phyloP scores from a whole-genome alignment of 2,329 filamentous ascomycete species.

The Ophiosphaerella herpotricha region DNA sequence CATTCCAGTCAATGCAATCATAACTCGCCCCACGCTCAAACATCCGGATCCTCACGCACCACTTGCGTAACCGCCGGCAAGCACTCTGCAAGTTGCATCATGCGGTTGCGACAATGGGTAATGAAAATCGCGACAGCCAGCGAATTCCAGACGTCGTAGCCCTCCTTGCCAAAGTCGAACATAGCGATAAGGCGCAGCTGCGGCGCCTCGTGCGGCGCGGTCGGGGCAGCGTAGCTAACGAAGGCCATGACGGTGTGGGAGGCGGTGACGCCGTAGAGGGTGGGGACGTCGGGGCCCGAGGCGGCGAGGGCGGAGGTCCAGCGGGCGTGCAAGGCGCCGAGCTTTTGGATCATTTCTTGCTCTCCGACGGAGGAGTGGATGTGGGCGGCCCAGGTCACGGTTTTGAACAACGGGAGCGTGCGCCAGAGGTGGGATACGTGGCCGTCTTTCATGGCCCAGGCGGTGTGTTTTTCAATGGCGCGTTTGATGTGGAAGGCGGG shows the following conservation, averaged over 20 bases:
- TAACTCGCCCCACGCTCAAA: conserved; percentile 13
- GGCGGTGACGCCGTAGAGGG: conserved; percentile 60
- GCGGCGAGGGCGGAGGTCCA: conserved; percentile 48
- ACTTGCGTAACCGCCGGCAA: conserved; percentile 20
- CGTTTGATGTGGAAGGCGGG: conserved; percentile 47
- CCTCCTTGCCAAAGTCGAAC: conserved; percentile 58
- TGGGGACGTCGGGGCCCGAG: conserved; percentile 45
- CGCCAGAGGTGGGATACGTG: conserved; percentile 44
- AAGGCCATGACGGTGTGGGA: conserved; percentile 58
- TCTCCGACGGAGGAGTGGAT: conserved; percentile 49
- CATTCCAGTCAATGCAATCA: not conserved
- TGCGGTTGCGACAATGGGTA: conserved; percentile 57
- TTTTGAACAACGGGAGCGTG: conserved; percentile 52
- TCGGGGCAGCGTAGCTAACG: conserved; percentile 54
- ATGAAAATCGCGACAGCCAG: conserved; percentile 61
- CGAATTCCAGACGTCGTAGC: conserved; percentile 65
- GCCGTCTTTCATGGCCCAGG: conserved; percentile 59
- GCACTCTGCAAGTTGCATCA: conserved; percentile 51
- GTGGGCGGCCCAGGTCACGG: conserved; percentile 48
- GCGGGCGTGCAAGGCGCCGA: conserved; percentile 49
- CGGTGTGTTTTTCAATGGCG: conserved; percentile 54
- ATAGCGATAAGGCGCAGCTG: conserved; percentile 52
- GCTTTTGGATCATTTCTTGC: conserved; percentile 48
- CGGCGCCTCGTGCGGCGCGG: conserved; percentile 23
- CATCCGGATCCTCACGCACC: conserved; percentile 34